These are phyloP conservation scores for Ambrosiella beaveri DNA, from an alignment of 2,329 filamentous ascomycete species.

Conservation along the genomic window DNA sequence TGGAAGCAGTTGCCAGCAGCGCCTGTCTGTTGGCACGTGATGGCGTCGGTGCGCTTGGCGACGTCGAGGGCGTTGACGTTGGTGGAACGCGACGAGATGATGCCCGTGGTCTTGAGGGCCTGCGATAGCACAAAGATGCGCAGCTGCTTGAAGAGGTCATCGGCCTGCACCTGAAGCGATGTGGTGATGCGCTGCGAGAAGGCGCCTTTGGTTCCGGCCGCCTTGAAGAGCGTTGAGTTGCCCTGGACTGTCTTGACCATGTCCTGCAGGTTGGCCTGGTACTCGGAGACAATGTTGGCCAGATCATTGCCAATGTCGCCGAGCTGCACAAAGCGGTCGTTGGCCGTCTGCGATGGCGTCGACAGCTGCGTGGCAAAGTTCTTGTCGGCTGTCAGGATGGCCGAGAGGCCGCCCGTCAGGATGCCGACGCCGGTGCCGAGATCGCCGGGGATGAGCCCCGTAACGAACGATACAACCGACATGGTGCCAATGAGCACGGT, in stretches of 20 bases:
- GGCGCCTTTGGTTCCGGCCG: conserved; percentile 15
- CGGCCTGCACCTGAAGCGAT: conserved; percentile 16
- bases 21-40: conserved; percentile 10
- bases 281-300: conserved; percentile 17
- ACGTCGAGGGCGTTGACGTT: conserved; percentile 15
- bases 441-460: conserved; percentile 15
- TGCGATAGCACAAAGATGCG: conserved; percentile 16
- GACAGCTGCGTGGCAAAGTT: conserved; percentile 11
- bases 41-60: conserved; percentile 12
- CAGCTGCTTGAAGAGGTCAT: conserved; percentile 15
- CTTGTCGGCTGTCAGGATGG: conserved; percentile 12
- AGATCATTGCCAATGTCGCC: conserved; percentile 16
- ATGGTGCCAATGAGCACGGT: conserved; percentile 14
- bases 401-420: conserved; percentile 13
- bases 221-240: conserved; percentile 15
- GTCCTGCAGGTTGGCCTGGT: conserved; percentile 15
- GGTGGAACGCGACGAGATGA: conserved; percentile 15
- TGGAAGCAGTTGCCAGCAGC: conserved; percentile 14
- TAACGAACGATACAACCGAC: conserved; percentile 15
- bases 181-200: conserved; percentile 17
- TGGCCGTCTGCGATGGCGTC: conserved; percentile 14
- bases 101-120: conserved; percentile 16
- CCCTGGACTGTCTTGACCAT: conserved; percentile 15
- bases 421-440: conserved; percentile 14
- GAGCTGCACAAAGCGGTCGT: conserved; percentile 17